phyloP scores from a whole-genome alignment of 2,329 filamentous ascomycete genomes.

The Pseudocercospora musae region DNA sequence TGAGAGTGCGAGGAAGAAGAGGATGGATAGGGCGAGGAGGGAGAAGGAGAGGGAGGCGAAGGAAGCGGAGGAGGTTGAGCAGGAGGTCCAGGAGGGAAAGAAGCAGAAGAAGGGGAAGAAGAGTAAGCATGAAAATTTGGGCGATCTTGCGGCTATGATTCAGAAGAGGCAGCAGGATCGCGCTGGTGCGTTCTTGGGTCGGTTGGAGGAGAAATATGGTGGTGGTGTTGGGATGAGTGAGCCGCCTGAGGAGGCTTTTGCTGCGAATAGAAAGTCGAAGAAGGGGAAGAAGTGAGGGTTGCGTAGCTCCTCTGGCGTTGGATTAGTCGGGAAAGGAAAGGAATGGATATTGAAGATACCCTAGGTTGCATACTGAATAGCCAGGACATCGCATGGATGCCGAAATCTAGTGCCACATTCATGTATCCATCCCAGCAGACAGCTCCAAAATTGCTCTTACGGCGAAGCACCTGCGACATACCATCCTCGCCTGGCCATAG shows the following conservation, averaged over 20 bases:
- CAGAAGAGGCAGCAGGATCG: constrained; percentile 65
- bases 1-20: constrained; percentile 39
- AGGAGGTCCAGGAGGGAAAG: constrained; percentile 65
- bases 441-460: not conserved
- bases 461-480: not conserved
- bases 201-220: constrained; percentile 73
- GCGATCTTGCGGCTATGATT: constrained; percentile 70
- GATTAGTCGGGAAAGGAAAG: not conserved
- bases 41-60: constrained; percentile 64
- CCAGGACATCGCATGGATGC: not conserved
- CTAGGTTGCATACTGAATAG: not conserved
- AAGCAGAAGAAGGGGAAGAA: constrained; percentile 35
- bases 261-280: constrained; percentile 41
- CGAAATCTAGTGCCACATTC: not conserved
- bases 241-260: constrained; percentile 62
- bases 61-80: constrained; percentile 68
- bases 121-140: constrained; percentile 42
- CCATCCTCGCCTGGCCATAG: not conserved
- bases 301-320: not conserved
- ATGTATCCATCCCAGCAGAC: not conserved
- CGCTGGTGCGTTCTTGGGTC: constrained; percentile 59
- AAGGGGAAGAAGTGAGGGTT: constrained; percentile 11
- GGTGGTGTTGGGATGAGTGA: constrained; percentile 53
- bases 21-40: constrained; percentile 58
- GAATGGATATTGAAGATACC: not conserved